Base-by-base conservation (phyloP, 2,329 filamentous ascomycete genomes). In the Daldinia eschscholtzii region DNA sequence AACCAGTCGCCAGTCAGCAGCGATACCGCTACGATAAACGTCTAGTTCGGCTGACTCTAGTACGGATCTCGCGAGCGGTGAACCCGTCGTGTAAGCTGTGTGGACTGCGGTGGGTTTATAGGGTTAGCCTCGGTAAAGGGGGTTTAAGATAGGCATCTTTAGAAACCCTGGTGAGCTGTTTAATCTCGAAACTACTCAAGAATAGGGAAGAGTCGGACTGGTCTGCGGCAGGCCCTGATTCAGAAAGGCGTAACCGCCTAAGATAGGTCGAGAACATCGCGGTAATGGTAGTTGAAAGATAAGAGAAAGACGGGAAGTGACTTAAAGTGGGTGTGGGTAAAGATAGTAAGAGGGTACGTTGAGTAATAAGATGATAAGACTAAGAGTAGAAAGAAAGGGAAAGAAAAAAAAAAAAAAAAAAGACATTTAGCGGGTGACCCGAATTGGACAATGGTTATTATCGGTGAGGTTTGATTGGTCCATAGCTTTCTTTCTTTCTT, bases 391-490 rank as follows among this genome's bases (percentile, higher is more conserved):
- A 20, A 50, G 23, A 42, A 13, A 56, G 23, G 13, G n/a, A 6
- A n/a, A 20, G 61, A 35, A 9, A 59, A 58, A 37, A 50, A 26
- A 52, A 12, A 57, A 61, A 37, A 41, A 52, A 58, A 42, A 58
- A 61, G 63, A 53, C 4, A 26, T 6, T 30, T 30, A 60, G n/a
- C 52, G 52, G 64, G 55, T 64, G 61, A 57, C 67, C 65, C 64
- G 68, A 67, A 69, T 67, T 67, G 61, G 66, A 58, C 55, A 64
- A 69, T 69, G 23, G 26, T 57, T 66, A 65, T 64, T 71, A 72
- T 72, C 68, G 61, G 53, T n/a, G 15, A 26, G 28, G 2, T 63
- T 20, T 71, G 64, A 71, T 72, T 72, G 2, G 70, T 15, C 12
- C n/a, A 57, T 6, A 10, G 26, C n/a, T 44, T 10, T 56, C 58